Evolutionary conservation across 208 protist species (phyloP).

Genomic region (Leishmania martiniquensis): DNA sequence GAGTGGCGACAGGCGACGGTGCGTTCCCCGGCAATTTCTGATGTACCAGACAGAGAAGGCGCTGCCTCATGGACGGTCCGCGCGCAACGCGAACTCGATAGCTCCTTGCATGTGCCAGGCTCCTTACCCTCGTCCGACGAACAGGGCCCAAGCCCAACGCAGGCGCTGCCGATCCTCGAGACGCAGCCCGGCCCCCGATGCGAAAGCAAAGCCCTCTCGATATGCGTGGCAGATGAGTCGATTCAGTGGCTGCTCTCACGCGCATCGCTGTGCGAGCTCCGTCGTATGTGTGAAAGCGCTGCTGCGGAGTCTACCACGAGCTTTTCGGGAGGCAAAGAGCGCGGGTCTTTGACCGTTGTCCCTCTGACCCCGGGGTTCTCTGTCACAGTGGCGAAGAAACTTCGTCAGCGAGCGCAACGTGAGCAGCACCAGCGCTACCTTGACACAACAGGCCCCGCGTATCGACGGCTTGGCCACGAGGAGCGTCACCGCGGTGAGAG

Average conservation of each 20-base stretch:
- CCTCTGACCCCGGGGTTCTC: not conserved
- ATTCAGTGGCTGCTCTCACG: slow-evolving; percentile 22
- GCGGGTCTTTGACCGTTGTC: not conserved
- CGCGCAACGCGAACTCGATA: slow-evolving; percentile 4
- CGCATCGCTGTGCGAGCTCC: slow-evolving; percentile 13
- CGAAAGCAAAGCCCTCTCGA: not conserved
- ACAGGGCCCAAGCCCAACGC: not conserved
- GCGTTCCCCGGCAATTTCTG: not conserved
- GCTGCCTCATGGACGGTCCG: not conserved
- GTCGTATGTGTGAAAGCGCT: slow-evolving; percentile 4
- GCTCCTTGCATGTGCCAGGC: not conserved
- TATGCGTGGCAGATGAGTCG: slow-evolving; percentile 2
- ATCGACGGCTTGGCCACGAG: slow-evolving; percentile 34
- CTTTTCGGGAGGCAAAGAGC: not conserved
- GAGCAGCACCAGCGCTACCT: slow-evolving; percentile 31
- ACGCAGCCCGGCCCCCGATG: not conserved
- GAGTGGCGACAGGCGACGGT: not conserved
- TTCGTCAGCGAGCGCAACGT: slow-evolving; percentile 5
- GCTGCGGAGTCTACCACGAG: not conserved
- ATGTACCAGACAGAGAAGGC: not conserved
- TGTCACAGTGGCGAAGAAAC: slow-evolving; percentile 11
- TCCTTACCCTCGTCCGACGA: not conserved
- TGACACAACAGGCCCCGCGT: slow-evolving; percentile 24
- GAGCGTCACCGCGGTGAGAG: slow-evolving; percentile 44
- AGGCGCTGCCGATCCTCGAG: not conserved